Base-by-base conservation (phyloP, 2,329 filamentous ascomycete genomes). In the Gliomastix tumulicola region DNA sequence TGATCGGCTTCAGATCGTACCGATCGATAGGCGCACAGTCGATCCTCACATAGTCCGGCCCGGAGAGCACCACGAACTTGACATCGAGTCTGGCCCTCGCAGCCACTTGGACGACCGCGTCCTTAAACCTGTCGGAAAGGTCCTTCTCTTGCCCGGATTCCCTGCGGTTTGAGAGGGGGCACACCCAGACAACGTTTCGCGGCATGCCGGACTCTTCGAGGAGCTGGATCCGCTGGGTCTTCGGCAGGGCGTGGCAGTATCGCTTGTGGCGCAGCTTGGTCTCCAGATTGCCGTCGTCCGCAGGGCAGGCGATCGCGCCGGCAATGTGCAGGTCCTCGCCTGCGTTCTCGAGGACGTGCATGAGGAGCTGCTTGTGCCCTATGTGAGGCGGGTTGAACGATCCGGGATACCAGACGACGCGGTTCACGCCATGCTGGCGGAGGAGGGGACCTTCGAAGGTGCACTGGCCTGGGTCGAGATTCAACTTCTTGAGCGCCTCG, bases 331-430 rank as follows among this genome's bases (percentile, higher is more conserved):
- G 41, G 13, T 56, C 53, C 3, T 40, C 32, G 5, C 50, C 51
- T 7, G 46, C 44, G 30, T 56, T 47, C 2, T 39, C 32, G 23
- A 53, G 51, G 8, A 50, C 49, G 35, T 60, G 47, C 2, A 39
- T 36, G 1, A 64, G 49, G 4, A 63, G 49, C 1, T 54, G 40
- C 1, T 53, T 31, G 32, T 63, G 60, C 0, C 59, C 58, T 6
- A 39, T 44, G 34, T 62, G 58, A 12, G 60, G 58, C 1, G 60
- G 60, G 35, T 64, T 62, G 45, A 63, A 63, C 9, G 51, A 53
- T 1, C 60, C 60, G 2, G 57, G 56, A 35, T 49, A 63, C 2
- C 63, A 17, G 2, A 63, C 41, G n/a, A 63, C 48, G 8, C 45
- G 40, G 28, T 56, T 57, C 1, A 45, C 40, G 2, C 44, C 45